These are phyloP conservation scores for Myriangium duriaei DNA, from an alignment of 2,329 filamentous ascomycete genomes.

Conservation along the genomic window DNA sequence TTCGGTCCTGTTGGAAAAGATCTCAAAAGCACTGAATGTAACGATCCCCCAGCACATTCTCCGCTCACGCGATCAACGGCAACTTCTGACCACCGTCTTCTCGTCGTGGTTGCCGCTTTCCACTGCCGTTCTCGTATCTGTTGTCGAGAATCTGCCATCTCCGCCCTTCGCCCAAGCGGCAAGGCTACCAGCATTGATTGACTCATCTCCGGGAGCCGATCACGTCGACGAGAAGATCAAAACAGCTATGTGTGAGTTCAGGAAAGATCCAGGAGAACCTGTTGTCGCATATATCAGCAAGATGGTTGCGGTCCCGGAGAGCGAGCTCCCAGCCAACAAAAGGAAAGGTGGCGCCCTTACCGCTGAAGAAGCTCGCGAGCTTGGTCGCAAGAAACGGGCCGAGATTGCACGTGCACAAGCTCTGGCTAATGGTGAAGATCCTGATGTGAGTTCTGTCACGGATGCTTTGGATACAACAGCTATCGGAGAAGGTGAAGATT, in stretches of 20 bases:
- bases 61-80: slow-evolving; percentile 69
- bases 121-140: slow-evolving; percentile 82
- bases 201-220: slow-evolving; percentile 63
- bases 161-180: slow-evolving; percentile 68
- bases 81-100: slow-evolving; percentile 78
- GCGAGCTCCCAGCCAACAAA: slow-evolving; percentile 80
- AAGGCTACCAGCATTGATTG: slow-evolving; percentile 66
- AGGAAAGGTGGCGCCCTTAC: slow-evolving; percentile 59
- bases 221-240: slow-evolving; percentile 57
- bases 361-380: slow-evolving; percentile 77
- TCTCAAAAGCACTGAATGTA: slow-evolving; percentile 80
- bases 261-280: slow-evolving; percentile 55
- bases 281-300: slow-evolving; percentile 95
- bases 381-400: slow-evolving; percentile 77
- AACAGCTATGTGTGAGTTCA: slow-evolving; percentile 74
- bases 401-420: slow-evolving; percentile 74
- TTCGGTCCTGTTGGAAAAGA: slow-evolving; percentile 73
- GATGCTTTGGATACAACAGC: slow-evolving; percentile 49
- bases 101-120: slow-evolving; percentile 84
- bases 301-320: slow-evolving; percentile 91
- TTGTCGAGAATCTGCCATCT: slow-evolving; percentile 83
- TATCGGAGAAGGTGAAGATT: slow-evolving; percentile 38
- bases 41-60: slow-evolving; percentile 73
- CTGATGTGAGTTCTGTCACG: slow-evolving; percentile 44
- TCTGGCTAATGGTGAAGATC: slow-evolving; percentile 32